Conservation (phyloP, 257 asterid genomes). For the Solanum chaucha region DNA sequence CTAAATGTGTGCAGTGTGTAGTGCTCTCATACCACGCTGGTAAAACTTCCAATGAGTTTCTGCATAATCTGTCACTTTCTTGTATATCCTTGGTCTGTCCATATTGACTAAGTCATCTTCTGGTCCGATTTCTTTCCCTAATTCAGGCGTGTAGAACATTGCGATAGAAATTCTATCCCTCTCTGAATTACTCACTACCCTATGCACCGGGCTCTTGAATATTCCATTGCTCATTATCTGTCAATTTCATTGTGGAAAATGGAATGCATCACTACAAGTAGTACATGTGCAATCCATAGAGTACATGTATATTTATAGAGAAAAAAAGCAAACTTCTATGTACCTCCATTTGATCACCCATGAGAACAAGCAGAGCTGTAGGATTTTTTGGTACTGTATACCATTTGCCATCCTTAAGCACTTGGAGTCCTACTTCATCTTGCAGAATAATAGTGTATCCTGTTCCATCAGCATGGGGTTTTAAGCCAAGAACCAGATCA, state of each 20-base stretch:
- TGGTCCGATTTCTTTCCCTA: slow-evolving; percentile 43
- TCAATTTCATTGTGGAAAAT: neutral
- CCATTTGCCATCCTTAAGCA: slow-evolving; percentile 37
- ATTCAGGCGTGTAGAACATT: slow-evolving; percentile 34
- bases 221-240: slow-evolving; percentile 53
- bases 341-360: slow-evolving; percentile 32
- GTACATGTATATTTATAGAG: neutral
- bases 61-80: slow-evolving; percentile 38
- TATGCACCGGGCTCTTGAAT: slow-evolving; percentile 43
- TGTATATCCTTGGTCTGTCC: slow-evolving; percentile 23
- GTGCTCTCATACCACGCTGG: slow-evolving; percentile 3
- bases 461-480: slow-evolving; percentile 47
- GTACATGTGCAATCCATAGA: neutral
- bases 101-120: slow-evolving; percentile 25
- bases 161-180: slow-evolving; percentile 36
- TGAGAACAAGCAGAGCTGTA: slow-evolving; percentile 26
- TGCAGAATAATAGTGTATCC: slow-evolving; percentile 33
- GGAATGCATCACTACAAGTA: neutral
- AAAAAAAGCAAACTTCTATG: neutral
- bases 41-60: slow-evolving; percentile 23
- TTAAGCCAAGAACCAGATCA: slow-evolving; percentile 39
- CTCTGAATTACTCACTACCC: slow-evolving; percentile 28
- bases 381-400: slow-evolving; percentile 20
- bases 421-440: slow-evolving; percentile 38
- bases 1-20: neutral